Evolutionary conservation across 2,329 filamentous ascomycete genomes (phyloP).

Genomic region (Talaromyces islandicus): DNA sequence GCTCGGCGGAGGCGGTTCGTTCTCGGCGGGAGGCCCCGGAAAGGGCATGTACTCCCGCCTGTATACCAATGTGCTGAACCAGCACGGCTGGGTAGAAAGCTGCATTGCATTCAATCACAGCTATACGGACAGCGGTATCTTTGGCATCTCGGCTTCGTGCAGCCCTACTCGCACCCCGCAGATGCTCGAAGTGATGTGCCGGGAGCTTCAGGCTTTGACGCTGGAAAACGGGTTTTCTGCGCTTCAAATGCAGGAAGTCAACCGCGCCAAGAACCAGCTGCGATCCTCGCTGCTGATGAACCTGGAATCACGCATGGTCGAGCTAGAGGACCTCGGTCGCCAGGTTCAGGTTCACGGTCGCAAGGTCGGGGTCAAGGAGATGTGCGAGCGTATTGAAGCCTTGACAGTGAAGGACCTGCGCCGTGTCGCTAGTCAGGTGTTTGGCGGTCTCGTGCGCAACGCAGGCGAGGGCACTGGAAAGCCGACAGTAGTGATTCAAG

Average conservation of each 20-base stretch:
- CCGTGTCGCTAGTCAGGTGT: conserved; percentile 70
- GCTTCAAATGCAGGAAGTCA: conserved; percentile 71
- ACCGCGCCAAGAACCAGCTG: conserved; percentile 94
- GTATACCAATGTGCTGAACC: conserved; percentile 96
- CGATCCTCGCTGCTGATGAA: conserved; percentile 91
- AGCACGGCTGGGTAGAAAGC: conserved; percentile 94
- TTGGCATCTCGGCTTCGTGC: conserved; percentile 87
- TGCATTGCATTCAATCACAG: conserved; percentile 96
- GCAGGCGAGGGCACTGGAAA: conserved; percentile 72
- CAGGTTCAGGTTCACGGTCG: conserved; percentile 95
- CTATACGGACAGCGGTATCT: conserved; percentile 92
- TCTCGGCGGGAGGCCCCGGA: conserved; percentile 90
- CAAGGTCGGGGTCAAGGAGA: conserved; percentile 86
- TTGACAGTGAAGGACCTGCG: conserved; percentile 76
- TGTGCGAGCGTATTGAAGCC: conserved; percentile 80
- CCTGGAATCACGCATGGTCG: conserved; percentile 92
- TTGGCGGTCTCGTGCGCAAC: conserved; percentile 72
- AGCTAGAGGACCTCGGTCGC: conserved; percentile 88
- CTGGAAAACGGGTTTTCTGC: conserved; percentile 67
- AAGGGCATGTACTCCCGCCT: conserved; percentile 99
- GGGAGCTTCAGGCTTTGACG: conserved; percentile 74
- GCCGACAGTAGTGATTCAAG: conserved; percentile 91
- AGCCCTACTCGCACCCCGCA: conserved; percentile 67
- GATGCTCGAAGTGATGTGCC: conserved; percentile 95
- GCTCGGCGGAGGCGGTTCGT: conserved; percentile 90